phyloP scores from a whole-genome alignment of 2,329 filamentous ascomycete genomes.

The Neonectria coccinea region DNA sequence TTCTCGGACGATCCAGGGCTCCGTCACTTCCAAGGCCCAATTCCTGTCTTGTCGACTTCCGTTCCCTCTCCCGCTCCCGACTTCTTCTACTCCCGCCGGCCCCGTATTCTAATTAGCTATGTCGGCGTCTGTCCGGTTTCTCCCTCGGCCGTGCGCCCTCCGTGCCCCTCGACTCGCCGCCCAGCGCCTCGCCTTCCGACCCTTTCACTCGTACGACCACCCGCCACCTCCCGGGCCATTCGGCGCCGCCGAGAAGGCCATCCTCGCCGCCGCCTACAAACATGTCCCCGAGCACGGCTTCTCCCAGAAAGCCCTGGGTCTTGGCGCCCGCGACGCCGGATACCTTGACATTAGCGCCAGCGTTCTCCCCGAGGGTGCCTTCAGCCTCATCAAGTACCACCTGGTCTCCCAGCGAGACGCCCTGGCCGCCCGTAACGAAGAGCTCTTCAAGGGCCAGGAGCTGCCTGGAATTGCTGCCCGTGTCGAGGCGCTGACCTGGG shows the following conservation, averaged over 20 bases:
- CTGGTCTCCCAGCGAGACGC: slow-evolving; percentile 74
- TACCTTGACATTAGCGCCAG: slow-evolving; percentile 89
- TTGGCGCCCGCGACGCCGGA: slow-evolving; percentile 85
- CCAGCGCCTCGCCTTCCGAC: slow-evolving; percentile 30
- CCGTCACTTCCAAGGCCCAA: not conserved
- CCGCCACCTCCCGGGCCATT: slow-evolving; percentile 69
- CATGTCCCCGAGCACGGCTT: slow-evolving; percentile 89
- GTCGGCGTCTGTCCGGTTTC: slow-evolving; percentile 31
- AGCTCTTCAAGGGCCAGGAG: slow-evolving; percentile 54
- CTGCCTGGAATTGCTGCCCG: slow-evolving; percentile 67
- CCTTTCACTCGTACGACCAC: slow-evolving; percentile 82
- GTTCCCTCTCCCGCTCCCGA: not conserved
- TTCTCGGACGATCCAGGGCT: slow-evolving; percentile 17
- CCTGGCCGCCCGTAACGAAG: slow-evolving; percentile 59
- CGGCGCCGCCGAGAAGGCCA: slow-evolving; percentile 75
- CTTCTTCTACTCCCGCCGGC: not conserved
- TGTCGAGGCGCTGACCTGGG: slow-evolving; percentile 79
- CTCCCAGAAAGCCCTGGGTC: slow-evolving; percentile 75
- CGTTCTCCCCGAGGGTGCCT: slow-evolving; percentile 81
- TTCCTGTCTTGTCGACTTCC: not conserved
- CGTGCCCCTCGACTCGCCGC: slow-evolving; percentile 29
- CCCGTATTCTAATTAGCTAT: slow-evolving; percentile 24
- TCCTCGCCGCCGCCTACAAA: slow-evolving; percentile 82
- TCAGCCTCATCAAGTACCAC: slow-evolving; percentile 85
- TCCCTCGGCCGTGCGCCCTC: slow-evolving; percentile 33